Percentiles rank a stretch among this genome's conserved stretches.
Conservation (phyloP, 305 asterid species). For the Fraxinus velutina region DNA sequence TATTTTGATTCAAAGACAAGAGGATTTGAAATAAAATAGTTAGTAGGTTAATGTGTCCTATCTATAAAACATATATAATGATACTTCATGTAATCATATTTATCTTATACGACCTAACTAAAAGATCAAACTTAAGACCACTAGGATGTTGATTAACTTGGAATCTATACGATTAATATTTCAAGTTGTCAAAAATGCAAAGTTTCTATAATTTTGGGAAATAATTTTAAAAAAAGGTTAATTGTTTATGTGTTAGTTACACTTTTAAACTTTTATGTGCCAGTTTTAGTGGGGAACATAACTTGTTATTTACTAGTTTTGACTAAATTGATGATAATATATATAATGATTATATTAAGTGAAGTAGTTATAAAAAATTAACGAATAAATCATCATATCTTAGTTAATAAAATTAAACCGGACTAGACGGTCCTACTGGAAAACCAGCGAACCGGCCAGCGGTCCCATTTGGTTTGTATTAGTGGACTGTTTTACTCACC, state of each 20-base stretch:
- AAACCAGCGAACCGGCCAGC: not conserved
- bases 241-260: not conserved
- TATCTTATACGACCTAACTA: not conserved
- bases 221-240: not conserved
- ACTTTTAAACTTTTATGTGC: not conserved
- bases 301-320: not conserved
- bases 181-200: not conserved
- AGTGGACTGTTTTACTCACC: not conserved
- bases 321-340: not conserved
- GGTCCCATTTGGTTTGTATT: not conserved
- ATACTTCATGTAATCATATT: not conserved
- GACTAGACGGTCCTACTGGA: not conserved
- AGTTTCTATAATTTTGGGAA: not conserved
- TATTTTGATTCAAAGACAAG: not conserved
- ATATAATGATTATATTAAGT: not conserved
- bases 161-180: not conserved
- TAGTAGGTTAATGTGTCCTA: not conserved
- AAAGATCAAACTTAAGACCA: not conserved
- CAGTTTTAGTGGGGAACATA: not conserved
- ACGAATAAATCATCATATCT: not conserved
- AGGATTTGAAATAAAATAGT: not conserved
- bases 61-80: not conserved
- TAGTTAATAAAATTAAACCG: not conserved
- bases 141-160: not conserved
- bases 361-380: not conserved